Evolutionary conservation across 805 yeast species (phyloP).

Genomic region (Starmerella apicola): DNA sequence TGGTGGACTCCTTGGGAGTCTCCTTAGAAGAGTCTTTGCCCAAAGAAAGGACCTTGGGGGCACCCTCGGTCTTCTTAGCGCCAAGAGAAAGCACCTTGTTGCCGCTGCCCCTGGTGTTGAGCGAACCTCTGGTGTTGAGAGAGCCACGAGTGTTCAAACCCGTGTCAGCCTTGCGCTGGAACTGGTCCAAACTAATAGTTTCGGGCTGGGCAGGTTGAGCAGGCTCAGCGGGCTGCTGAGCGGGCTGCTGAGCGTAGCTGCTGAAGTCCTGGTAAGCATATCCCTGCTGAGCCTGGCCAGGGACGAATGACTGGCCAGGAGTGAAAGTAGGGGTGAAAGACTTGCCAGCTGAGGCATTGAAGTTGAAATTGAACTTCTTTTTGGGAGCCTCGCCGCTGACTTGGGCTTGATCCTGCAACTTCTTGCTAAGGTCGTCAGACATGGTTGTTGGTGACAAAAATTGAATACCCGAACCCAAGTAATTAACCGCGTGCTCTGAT

Average conservation of each 20-base stretch:
- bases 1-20: neutral
- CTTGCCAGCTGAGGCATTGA: constrained; percentile 13
- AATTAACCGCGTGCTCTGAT: too few relatives aligned
- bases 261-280: constrained; percentile 23
- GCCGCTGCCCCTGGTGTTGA: neutral
- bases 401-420: constrained; percentile 23
- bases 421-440: constrained; percentile 22
- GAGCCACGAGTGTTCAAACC: constrained; percentile 20
- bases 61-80: constrained; percentile 7
- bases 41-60: neutral
- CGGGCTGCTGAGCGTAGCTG: constrained; percentile 20
- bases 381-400: constrained; percentile 18
- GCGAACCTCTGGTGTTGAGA: constrained; percentile 3
- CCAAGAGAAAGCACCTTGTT: constrained; percentile 20
- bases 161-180: constrained; percentile 18
- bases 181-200: constrained; percentile 22
- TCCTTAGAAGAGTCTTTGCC: neutral
- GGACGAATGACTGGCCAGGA: constrained; percentile 10
- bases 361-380: constrained; percentile 22
- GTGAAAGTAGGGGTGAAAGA: constrained; percentile 17
- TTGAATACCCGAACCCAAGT: too few relatives aligned
- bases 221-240: constrained; percentile 4
- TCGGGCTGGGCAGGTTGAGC: constrained; percentile 6
- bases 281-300: constrained; percentile 8
- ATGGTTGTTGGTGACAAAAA: too few relatives aligned